A percentile compares a stretch with the other conserved stretches of the same genome.
These are phyloP conservation scores for Yamagishiella unicocca DNA, from an alignment of 139 green algal genomes.

Conservation along the genomic window DNA sequence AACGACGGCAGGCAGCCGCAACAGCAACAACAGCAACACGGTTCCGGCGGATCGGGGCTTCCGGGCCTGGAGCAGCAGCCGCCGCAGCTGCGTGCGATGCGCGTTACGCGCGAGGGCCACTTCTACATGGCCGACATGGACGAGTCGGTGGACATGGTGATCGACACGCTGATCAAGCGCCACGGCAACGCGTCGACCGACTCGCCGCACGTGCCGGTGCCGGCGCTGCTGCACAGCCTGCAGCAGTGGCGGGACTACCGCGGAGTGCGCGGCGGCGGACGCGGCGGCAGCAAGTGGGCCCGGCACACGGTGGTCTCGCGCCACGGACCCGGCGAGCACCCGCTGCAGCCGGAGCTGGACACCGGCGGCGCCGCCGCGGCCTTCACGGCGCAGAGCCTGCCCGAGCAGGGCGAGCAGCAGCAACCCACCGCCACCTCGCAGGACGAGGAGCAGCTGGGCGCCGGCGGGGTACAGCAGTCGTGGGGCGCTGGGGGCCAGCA, in stretches of 20 bases:
- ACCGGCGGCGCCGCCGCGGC: not conserved
- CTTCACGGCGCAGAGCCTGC: not conserved
- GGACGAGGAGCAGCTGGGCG: not conserved
- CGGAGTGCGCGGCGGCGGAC: not conserved
- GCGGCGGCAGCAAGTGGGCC: constrained; percentile 24
- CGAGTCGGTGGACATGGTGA: not conserved
- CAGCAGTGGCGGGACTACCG: constrained; percentile 11
- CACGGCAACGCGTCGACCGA: not conserved
- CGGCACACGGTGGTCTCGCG: not conserved
- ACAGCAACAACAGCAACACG: not conserved
- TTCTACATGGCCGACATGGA: constrained; percentile 31
- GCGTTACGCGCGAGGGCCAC: constrained; percentile 35
- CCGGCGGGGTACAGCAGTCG: not conserved
- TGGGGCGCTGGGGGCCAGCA: not conserved
- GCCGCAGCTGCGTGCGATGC: not conserved
- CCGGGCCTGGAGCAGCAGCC: not conserved
- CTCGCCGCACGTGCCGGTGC: not conserved
- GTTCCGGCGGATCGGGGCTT: not conserved
- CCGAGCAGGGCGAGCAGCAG: not conserved
- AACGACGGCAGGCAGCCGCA: not conserved
- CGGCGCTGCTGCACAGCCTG: constrained; percentile 20
- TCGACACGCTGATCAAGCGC: constrained; percentile 8
- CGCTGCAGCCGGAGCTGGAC: constrained; percentile 5
- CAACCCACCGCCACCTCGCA: too few species aligned
- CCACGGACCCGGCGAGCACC: not conserved